These are phyloP conservation scores for Pseudoscleropodium purum DNA, from an alignment of 225 moss, liverwort and hornwort genomes.

Conservation along the genomic window DNA sequence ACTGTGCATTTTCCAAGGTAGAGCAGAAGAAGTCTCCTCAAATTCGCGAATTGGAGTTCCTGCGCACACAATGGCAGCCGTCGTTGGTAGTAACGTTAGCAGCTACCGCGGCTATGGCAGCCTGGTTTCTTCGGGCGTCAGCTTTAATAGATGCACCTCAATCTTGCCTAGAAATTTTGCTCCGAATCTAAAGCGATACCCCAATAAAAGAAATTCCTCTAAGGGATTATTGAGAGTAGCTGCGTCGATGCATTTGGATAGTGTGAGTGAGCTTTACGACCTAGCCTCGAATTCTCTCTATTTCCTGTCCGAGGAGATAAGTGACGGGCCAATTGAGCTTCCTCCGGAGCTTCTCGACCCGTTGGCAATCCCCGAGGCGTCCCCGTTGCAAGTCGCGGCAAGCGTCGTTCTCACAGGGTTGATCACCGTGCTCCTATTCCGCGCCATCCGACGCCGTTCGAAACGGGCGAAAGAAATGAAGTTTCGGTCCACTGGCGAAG, in stretches of 20 bases:
- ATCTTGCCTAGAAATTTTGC: conserved; percentile 4
- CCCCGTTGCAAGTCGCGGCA: conserved; percentile 39
- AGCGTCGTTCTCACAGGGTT: conserved; percentile 44
- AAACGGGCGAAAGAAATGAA: conserved; percentile 45
- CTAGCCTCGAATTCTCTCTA: conserved; percentile 14
- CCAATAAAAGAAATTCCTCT: background rate
- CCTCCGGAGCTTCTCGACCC: conserved; percentile 40
- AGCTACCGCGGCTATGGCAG: conserved; percentile 15
- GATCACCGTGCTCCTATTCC: conserved; percentile 55
- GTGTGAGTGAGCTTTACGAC: background rate
- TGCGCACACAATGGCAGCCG: conserved; percentile 11
- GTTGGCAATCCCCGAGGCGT: conserved; percentile 44
- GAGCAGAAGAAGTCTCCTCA: background rate
- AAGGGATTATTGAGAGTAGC: conserved; percentile 1
- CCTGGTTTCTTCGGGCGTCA: background rate
- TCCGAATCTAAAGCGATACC: background rate
- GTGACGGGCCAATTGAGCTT: conserved; percentile 47
- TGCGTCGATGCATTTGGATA: conserved; percentile 11
- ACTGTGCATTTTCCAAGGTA: background rate
- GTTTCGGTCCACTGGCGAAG: conserved; percentile 66
- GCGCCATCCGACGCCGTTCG: conserved; percentile 46
- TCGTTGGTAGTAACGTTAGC: conserved; percentile 1
- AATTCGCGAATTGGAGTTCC: background rate
- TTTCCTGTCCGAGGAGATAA: conserved; percentile 25
- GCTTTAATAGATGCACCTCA: background rate